Base-by-base conservation (phyloP, 2,329 filamentous ascomycete species). In the Nannizzia gypsea region DNA sequence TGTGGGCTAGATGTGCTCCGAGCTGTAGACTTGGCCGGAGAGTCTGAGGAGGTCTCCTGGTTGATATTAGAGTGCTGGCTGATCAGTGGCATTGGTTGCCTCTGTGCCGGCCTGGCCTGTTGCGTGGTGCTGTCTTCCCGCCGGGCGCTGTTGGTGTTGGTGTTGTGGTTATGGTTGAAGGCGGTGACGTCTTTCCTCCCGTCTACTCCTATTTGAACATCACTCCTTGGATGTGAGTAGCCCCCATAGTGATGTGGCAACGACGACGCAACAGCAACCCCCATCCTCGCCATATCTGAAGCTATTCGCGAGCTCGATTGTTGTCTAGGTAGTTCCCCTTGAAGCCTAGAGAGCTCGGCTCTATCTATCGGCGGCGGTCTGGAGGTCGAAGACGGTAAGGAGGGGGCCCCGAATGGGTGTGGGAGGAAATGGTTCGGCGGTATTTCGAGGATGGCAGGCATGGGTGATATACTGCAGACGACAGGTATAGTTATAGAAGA, bases 1-100 rank as follows among this genome's bases (percentile, higher is more conserved):
- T 87, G 83, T 40, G 92, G 77, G 68, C 78, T 77, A 3, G 77
- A 73, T 31, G 76, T 75, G 62, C 78, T 78, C 11, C 73, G 69
- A 52, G 69, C 74, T 40, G 66, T 63, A 8, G 66, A 65, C 61
- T 68, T 71, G 52, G 67, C 66, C 5, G 59, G 60, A 20, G 62
- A 60, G 0, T 60, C 70, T 66, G 20, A 65, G 58, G 34, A 42
- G 13, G 54, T 38, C 54, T 26, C 34, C 17, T 38, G 38, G 38
- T 38, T 40, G 38, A 40, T 24, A 24, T 58, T 26, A 17, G 38
- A 34, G 26, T 58, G 24, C 26, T 58, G 56, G 42, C 56, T 56
- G 1, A 48, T 58, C 26, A 58, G 24, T 15, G 56, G 42, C 60
- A 62, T n/a, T 64, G 60, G 52, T 68, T 63, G 69, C 69, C 17